phyloP scores from a whole-genome alignment of 495 filamentous ascomycete species.

The Aspergillus taichungensis region DNA sequence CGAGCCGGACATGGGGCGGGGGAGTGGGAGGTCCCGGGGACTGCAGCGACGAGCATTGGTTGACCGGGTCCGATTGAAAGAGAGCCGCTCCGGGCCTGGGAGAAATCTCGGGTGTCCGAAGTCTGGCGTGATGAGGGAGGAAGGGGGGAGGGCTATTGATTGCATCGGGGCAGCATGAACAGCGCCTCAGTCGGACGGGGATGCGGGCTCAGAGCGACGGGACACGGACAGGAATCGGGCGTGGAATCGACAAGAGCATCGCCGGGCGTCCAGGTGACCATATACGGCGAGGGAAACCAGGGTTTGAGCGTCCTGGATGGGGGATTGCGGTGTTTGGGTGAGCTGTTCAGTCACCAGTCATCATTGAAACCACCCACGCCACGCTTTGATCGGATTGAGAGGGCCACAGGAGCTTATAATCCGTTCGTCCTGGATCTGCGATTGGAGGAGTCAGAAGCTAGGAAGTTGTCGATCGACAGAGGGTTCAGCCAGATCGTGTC shows the following conservation, averaged over 20 bases:
- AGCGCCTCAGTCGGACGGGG: conserved; percentile 7
- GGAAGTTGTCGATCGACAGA: conserved; percentile 33
- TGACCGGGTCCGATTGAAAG: conserved; percentile 61
- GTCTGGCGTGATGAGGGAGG: conserved; percentile 33
- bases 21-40: conserved; percentile 58
- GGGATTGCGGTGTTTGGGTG: conserved; percentile 4
- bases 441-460: conserved; percentile 42
- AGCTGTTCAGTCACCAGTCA: conserved; percentile 21
- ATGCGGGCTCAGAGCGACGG: conserved; percentile 18
- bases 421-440: conserved; percentile 21
- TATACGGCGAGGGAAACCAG: conserved; percentile 21
- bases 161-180: conserved; percentile 31
- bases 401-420: conserved; percentile 35
- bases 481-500: conserved; percentile 34
- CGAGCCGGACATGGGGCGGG: conserved; percentile 81
- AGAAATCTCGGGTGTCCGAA: conserved; percentile 36
- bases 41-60: conserved; percentile 59
- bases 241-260: conserved; percentile 13
- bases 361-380: conserved; percentile 15
- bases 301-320: conserved; percentile 1
- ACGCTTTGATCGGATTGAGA: conserved; percentile 11
- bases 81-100: conserved; percentile 54
- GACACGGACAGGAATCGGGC: conserved; percentile 11
- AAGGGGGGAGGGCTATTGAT: conserved; percentile 40
- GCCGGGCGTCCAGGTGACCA: conserved; percentile 5